These are phyloP conservation scores for Colletotrichum sublineola DNA, from an alignment of 2,329 filamentous ascomycete species.

Conservation along the genomic window DNA sequence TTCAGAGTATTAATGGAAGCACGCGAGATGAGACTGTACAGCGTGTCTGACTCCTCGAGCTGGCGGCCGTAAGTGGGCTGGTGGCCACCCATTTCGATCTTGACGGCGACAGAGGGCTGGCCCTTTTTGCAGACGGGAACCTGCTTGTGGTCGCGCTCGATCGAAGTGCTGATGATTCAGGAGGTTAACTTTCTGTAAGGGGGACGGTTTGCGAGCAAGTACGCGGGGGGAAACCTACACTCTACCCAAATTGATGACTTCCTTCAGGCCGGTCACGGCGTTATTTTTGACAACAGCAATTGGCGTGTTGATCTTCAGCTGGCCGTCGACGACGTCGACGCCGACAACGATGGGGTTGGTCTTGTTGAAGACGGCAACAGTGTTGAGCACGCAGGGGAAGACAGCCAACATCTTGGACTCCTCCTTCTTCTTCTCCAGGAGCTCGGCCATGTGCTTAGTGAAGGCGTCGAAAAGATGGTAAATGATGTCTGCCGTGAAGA, in stretches of 20 bases:
- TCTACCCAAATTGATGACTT: conserved; percentile 87
- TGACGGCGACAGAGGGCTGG: conserved; percentile 96
- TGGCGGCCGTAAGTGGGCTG: conserved; percentile 97
- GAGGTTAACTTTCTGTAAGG: conserved; percentile 44
- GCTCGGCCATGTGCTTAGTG: conserved; percentile 90
- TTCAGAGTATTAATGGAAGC: conserved; percentile 94
- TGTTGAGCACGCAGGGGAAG: conserved; percentile 92
- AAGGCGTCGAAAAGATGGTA: conserved; percentile 98
- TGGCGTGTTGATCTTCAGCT: conserved; percentile 87
- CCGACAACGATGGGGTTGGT: conserved; percentile 94
- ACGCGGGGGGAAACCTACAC: conserved; percentile 76
- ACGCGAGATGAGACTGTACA: conserved; percentile 91
- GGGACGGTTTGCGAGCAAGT: not conserved
- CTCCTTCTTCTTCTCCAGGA: conserved; percentile 93
- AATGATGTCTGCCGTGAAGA: conserved; percentile 99
- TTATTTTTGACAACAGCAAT: conserved; percentile 90
- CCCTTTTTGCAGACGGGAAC: conserved; percentile 94
- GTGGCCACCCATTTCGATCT: conserved; percentile 93
- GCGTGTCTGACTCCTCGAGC: conserved; percentile 87
- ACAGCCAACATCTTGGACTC: conserved; percentile 95
- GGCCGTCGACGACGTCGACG: conserved; percentile 94
- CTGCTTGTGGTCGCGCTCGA: conserved; percentile 98
- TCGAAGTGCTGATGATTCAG: conserved; percentile 78
- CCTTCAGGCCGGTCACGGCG: conserved; percentile 82
- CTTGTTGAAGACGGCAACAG: conserved; percentile 98